Evolutionary conservation across 2,329 filamentous ascomycete genomes (phyloP), one percentile per base, ranked within the genome.

Genomic region (Hymenoscyphus repandus): DNA sequence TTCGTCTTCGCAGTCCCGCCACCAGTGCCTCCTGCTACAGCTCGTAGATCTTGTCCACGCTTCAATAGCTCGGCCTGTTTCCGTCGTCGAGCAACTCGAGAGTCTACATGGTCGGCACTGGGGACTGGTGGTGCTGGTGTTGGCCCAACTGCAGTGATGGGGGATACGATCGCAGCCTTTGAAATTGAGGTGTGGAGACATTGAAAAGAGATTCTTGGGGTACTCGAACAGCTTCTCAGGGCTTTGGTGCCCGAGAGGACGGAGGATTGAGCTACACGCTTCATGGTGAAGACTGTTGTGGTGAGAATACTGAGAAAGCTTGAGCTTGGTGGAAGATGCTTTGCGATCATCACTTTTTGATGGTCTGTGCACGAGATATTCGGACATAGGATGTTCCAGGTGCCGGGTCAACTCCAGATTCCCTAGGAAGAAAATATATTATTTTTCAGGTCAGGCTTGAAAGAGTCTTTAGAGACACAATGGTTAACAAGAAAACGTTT

Each of bases 141-240:
- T 48, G 82, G 81, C 1, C 81, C 80, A 32, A 77, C 72, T 54
- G 77, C 77, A 55, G 78, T 72, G 55, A 80, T 69, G 39, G 79
- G 73, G n/a, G 56, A 54, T 13, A 66, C 58, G 6, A 58, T 64
- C 46, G 65, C 65, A 2, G 58, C 58, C 20, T 51, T 53, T 18
- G 59, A 45, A 27, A 54, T 40, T 5, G 63, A 59, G 33, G 55
- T 60, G 32, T 66, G 62, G 30, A 66, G 52, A 49, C 51, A 56
- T 53, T 60, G 50, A 40, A 40, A 39, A 17, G 53, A 32, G 22
- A 38, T 40, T 38, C n/a, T 44, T 27, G 51, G 47, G 20, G 13
- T 6, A 36, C 34, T 32, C 5, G 36, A 45, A 27, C 39, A 47
- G 30, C n/a, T 49, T 13, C 57, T 47, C 15, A 58, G 34, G 17